phyloP scores from a whole-genome alignment of 176 grass and related monocot genomes.

The Carex littledalei region DNA sequence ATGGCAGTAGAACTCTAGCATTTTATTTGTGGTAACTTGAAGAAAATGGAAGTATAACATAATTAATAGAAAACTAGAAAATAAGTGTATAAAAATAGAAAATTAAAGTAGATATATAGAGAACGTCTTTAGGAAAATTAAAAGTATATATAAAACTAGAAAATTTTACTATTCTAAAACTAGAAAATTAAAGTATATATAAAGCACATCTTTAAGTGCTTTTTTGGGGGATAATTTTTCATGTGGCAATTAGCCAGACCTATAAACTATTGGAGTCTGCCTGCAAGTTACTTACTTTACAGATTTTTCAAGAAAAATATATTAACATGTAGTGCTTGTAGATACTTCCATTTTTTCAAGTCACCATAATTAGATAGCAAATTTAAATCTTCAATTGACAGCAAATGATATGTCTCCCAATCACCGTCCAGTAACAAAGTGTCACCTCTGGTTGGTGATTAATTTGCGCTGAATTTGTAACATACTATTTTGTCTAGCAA shows the following conservation, averaged over 20 bases:
- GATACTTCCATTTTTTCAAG: background rate
- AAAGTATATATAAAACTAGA: too few relatives aligned
- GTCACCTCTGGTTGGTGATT: background rate
- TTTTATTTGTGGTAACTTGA: constrained; percentile 2
- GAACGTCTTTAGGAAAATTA: too few relatives aligned
- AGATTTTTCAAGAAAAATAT: background rate
- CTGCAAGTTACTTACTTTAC: background rate
- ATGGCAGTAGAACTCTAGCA: background rate
- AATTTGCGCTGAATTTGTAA: background rate
- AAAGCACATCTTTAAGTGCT: background rate
- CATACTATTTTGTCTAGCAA: background rate
- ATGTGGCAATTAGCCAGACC: background rate
- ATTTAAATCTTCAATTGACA: background rate
- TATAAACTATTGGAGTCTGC: background rate
- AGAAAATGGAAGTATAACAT: background rate
- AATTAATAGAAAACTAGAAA: background rate
- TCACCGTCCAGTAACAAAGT: background rate
- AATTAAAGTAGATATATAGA: too few relatives aligned
- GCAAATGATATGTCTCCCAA: background rate
- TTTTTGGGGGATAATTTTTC: background rate
- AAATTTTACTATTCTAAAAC: background rate
- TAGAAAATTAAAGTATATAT: background rate
- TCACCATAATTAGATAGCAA: background rate
- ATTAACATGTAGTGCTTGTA: background rate
- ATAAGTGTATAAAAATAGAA: too few relatives aligned